Percentiles rank a stretch among this genome's conserved stretches.
Evolutionary conservation across 495 filamentous ascomycete species (phyloP).

Genomic region (Amniculicola lignicola): DNA sequence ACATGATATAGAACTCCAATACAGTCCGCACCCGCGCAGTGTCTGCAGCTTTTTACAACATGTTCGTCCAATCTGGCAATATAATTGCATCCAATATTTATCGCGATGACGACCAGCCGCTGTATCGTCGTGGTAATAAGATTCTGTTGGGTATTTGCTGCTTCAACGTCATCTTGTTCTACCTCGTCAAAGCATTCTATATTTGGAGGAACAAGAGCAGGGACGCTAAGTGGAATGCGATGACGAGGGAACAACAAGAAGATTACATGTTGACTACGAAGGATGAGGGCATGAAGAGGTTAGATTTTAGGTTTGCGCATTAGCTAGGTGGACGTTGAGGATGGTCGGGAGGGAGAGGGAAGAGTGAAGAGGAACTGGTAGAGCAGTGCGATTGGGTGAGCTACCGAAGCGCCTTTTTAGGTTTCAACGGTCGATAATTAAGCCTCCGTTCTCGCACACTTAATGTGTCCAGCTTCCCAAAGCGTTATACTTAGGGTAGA

Average conservation of each 20-base stretch:
- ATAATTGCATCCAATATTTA: constrained; percentile 56
- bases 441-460: too few relatives aligned
- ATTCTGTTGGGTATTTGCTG: constrained; percentile 47
- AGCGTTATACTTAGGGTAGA: too few relatives aligned
- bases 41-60: constrained; percentile 52
- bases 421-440: too few relatives aligned
- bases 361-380: too few relatives aligned
- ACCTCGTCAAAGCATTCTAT: constrained; percentile 47
- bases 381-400: too few relatives aligned
- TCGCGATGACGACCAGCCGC: constrained; percentile 54
- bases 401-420: too few relatives aligned
- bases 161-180: constrained; percentile 46
- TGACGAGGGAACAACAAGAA: constrained; percentile 9
- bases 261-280: constrained; percentile 17
- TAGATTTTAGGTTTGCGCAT: constrained; percentile 31
- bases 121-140: too few relatives aligned
- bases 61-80: constrained; percentile 47
- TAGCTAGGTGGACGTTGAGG: too few relatives aligned
- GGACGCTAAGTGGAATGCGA: constrained; percentile 34
- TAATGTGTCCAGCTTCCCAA: too few relatives aligned
- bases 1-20: constrained; percentile 65
- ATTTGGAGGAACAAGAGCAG: constrained; percentile 39
- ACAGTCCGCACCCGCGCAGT: constrained; percentile 65
- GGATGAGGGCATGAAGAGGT: constrained; percentile 26
- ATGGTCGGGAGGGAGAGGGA: too few relatives aligned